Base-by-base conservation (phyloP, 768 basidiomycete species). In the Tricholoma matsutake region DNA sequence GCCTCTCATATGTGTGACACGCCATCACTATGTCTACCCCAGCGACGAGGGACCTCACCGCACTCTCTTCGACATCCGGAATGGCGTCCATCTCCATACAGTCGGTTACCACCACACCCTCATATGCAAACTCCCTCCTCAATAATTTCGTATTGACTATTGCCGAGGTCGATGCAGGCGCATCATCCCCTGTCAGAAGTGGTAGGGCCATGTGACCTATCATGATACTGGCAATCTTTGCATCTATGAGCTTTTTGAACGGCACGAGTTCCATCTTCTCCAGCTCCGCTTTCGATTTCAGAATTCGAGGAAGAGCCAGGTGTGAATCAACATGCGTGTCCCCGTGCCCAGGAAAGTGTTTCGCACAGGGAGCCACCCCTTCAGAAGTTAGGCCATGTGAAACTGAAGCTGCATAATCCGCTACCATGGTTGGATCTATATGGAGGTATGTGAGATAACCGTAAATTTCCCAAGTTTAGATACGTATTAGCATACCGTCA, bases 21-120 rank as follows among this genome's bases (percentile, higher is more conserved):
- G 88, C 83, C 89, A 91, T 90, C 3, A 76, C 86, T n/a, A 91
- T 72, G 59, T 91, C 89, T 14, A 85, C 85, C 3, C 88, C 88
- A 0, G 89, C 88, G 53, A 75, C 74, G 45, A 90, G 67, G 4
- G 83, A 81, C 61, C 77, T 68, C 16, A 88, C 79, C 0, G 86
- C 84, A 5, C 86, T 87, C 41, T 76, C 76, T 58, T 80, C 78
- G 3, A 79, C 73, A 29, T 79, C 76, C 0, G 84, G 79, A 14
- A 90, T 81, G 10, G 89, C 88, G 53, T 86, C 86, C 89, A 91
- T 90, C 73, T 90, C 88, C 22, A 91, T 72, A 66, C 89, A 90
- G 67, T 90, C 89, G 1, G 89, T 89, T 29, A 89, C 87, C 20
- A 88, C 71, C 37, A 90, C 80, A 0, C 87, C 87, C 3, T 74